Evolutionary conservation across 495 filamentous ascomycete genomes (phyloP).

Genomic region (Articulospora tetracladia): DNA sequence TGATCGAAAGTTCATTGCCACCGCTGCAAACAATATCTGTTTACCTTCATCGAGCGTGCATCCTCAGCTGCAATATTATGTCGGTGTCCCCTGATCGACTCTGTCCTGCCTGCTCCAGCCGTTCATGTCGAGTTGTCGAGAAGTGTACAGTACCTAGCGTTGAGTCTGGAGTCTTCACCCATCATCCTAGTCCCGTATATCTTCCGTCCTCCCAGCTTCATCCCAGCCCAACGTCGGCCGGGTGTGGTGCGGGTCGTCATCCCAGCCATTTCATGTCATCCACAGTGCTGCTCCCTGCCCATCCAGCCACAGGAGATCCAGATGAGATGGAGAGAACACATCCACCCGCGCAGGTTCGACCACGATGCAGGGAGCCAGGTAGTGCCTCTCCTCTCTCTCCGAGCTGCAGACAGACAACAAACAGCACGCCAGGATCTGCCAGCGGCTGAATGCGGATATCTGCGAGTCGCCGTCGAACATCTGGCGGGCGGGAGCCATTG

Average conservation of each 20-base stretch:
- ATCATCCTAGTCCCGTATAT: neutral
- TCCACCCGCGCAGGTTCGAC: neutral
- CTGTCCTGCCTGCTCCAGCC: neutral
- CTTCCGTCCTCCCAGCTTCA: neutral
- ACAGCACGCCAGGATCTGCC: conserved; percentile 15
- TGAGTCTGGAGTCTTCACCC: neutral
- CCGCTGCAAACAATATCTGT: neutral
- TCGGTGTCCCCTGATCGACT: conserved; percentile 10
- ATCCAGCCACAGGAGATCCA: neutral
- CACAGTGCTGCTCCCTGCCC: too few species aligned
- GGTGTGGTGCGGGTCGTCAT: neutral
- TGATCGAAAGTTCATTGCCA: neutral
- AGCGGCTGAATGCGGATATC: conserved; percentile 24
- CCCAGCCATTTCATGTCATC: neutral
- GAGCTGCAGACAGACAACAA: too few species aligned
- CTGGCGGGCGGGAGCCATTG: conserved; percentile 1
- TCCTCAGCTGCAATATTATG: conserved; percentile 9
- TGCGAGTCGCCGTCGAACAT: conserved; percentile 13
- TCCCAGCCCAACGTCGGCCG: neutral
- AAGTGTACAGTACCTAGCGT: neutral
- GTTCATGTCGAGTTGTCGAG: neutral
- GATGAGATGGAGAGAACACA: neutral
- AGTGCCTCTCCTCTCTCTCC: conserved; percentile 3
- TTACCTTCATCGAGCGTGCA: neutral
- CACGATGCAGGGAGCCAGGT: neutral